A percentile compares a stretch with the other conserved stretches of the same genome.
Conservation (phyloP, 2,329 filamentous ascomycete species). For the Aspergillus pseudoterreus region DNA sequence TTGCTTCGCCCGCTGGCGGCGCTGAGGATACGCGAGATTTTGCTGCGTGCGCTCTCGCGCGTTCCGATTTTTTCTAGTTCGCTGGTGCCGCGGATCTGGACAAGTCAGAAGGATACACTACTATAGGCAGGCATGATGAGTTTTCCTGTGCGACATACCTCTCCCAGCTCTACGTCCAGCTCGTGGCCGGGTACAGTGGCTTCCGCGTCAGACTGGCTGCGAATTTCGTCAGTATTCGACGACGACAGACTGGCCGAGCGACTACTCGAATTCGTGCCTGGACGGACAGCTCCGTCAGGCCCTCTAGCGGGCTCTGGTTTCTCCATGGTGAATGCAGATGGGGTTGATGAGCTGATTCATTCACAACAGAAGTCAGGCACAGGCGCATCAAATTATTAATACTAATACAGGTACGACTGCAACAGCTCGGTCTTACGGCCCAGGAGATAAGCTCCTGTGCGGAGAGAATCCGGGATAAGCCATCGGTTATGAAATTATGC, state of each 20-base stretch:
- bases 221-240: background rate
- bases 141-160: background rate
- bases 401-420: no score
- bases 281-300: background rate
- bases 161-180: background rate
- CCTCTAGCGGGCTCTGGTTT: background rate
- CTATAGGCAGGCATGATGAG: background rate
- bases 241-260: background rate
- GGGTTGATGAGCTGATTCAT: background rate
- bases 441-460: background rate
- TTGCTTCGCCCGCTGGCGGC: conserved; percentile 2
- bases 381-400: background rate
- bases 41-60: conserved; percentile 1
- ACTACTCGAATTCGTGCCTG: background rate
- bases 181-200: background rate
- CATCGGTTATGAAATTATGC: background rate
- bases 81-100: background rate
- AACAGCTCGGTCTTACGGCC: background rate
- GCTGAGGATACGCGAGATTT: conserved; percentile 3
- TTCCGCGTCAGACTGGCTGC: background rate
- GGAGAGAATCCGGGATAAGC: background rate
- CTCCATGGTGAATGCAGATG: background rate
- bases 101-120: background rate
- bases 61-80: conserved; percentile 1
- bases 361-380: background rate